Percentiles rank a stretch among this genome's conserved stretches.
phyloP scores from a whole-genome alignment of 1,139 yeast species.

The Suhomyces atakaporum region DNA sequence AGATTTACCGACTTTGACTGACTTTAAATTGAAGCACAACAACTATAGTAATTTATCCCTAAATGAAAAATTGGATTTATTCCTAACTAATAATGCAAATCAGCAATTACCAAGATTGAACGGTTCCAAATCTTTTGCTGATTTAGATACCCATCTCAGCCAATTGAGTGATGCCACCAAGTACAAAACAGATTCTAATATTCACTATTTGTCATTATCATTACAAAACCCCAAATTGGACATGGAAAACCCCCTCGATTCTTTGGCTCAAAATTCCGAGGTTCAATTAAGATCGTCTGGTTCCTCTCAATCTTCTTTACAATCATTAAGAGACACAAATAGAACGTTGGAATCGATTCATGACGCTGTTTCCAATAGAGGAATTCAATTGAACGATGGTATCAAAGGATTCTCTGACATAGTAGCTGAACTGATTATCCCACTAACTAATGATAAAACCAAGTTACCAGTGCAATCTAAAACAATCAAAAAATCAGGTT shows the following conservation, averaged over 20 bases:
- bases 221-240: conserved; percentile 28
- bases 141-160: conserved; percentile 40
- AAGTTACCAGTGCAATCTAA: conserved; percentile 1
- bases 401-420: conserved; percentile 47
- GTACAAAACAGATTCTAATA: conserved; percentile 34
- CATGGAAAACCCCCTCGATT: conserved; percentile 39
- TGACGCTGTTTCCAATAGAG: conserved; percentile 26
- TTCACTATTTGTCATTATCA: conserved; percentile 38
- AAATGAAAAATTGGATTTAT: conserved; percentile 43
- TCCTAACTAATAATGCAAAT: conserved; percentile 23
- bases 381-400: conserved; percentile 45
- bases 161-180: conserved; percentile 32
- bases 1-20: conserved; percentile 25
- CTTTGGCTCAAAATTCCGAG: conserved; percentile 33
- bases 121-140: conserved; percentile 19
- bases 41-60: conserved; percentile 36
- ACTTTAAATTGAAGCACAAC: conserved; percentile 24
- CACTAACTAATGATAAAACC: conserved; percentile 7
- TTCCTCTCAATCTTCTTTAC: conserved; percentile 49
- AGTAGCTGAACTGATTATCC: conserved; percentile 39
- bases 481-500: conserved; percentile 3
- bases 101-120: conserved; percentile 10
- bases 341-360: conserved; percentile 34
- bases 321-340: conserved; percentile 41
- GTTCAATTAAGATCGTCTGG: conserved; percentile 39